A percentile compares a stretch with the other conserved stretches of the same genome.
phyloP scores from a whole-genome alignment of 805 yeast genomes.

The Huiozyma sinensis region DNA sequence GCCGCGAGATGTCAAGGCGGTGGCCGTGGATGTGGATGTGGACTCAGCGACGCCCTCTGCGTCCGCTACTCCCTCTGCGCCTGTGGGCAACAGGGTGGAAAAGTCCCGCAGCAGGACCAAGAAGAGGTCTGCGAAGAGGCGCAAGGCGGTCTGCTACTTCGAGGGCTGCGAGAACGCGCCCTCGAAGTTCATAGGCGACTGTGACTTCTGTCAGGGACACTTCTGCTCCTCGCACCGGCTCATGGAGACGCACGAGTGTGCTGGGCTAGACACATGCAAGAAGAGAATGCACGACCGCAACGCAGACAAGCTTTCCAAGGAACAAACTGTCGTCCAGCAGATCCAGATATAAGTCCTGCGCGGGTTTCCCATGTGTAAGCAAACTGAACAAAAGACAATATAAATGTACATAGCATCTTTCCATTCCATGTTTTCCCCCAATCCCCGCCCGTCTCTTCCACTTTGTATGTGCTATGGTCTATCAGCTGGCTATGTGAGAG shows the following conservation, averaged over 20 bases:
- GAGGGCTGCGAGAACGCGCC: slow-evolving; percentile 54
- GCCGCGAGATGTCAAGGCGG: not conserved
- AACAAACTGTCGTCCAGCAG: slow-evolving; percentile 61
- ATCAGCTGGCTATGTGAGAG: too few species aligned
- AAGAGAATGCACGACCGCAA: slow-evolving; percentile 75
- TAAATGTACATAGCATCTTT: not conserved
- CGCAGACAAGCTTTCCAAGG: slow-evolving; percentile 72
- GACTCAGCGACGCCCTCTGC: not conserved
- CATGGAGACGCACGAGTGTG: slow-evolving; percentile 74
- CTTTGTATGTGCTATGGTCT: too few species aligned
- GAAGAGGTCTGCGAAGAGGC: slow-evolving; percentile 14
- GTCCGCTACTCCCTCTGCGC: not conserved
- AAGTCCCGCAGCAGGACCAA: slow-evolving; percentile 13
- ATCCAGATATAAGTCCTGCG: slow-evolving; percentile 32
- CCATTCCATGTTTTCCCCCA: not conserved
- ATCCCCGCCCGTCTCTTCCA: not conserved
- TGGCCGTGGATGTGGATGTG: not conserved
- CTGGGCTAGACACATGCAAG: slow-evolving; percentile 69
- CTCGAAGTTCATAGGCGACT: slow-evolving; percentile 61
- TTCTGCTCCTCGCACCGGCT: slow-evolving; percentile 81
- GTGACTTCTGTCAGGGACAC: slow-evolving; percentile 73
- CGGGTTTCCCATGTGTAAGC: too few species aligned
- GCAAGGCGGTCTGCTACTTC: slow-evolving; percentile 41
- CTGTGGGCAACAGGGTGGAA: slow-evolving; percentile 4
- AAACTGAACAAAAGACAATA: not conserved